Percentiles rank a stretch among this genome's conserved stretches.
These are phyloP conservation scores for Escallonia herrerae DNA, from an alignment of 129 eudicot genomes.

Conservation along the genomic window DNA sequence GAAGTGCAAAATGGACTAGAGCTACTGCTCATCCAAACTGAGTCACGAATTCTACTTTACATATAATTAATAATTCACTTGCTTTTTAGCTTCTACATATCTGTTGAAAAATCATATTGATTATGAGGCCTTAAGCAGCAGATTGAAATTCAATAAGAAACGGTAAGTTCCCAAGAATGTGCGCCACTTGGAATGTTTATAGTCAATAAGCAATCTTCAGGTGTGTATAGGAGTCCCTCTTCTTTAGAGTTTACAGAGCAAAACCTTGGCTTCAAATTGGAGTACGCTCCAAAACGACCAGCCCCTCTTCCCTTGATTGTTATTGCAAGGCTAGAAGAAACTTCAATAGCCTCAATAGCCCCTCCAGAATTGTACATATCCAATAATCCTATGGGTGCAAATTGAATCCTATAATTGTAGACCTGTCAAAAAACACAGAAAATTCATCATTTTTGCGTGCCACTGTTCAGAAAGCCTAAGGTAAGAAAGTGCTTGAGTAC, in stretches of 20 bases:
- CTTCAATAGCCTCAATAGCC: constrained; percentile 23
- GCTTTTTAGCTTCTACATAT: not conserved
- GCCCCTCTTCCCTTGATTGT: constrained; percentile 29
- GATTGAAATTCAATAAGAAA: constrained; percentile 19
- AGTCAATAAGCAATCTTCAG: constrained; percentile 23
- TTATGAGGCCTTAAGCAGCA: not conserved
- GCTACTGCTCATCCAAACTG: too few relatives aligned
- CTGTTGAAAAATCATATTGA: not conserved
- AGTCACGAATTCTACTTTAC: not conserved
- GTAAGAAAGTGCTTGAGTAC: not conserved
- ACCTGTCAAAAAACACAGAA: constrained; percentile 13
- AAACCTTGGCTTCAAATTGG: constrained; percentile 17
- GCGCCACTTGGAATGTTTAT: constrained; percentile 21
- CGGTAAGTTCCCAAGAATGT: constrained; percentile 26
- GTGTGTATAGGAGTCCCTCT: constrained; percentile 17
- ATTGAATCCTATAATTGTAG: constrained; percentile 15
- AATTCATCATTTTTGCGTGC: too few relatives aligned
- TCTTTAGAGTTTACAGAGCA: constrained; percentile 24
- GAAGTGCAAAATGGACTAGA: too few relatives aligned
- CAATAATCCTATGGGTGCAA: constrained; percentile 33
- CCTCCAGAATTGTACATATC: constrained; percentile 47
- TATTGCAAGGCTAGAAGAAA: not conserved
- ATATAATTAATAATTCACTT: not conserved
- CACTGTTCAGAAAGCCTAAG: not conserved
- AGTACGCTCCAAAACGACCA: constrained; percentile 33